Evolutionary conservation across 805 yeast genomes (phyloP), one percentile per base, ranked within the genome.

Genomic region (Wickerhamiella nectarea): DNA sequence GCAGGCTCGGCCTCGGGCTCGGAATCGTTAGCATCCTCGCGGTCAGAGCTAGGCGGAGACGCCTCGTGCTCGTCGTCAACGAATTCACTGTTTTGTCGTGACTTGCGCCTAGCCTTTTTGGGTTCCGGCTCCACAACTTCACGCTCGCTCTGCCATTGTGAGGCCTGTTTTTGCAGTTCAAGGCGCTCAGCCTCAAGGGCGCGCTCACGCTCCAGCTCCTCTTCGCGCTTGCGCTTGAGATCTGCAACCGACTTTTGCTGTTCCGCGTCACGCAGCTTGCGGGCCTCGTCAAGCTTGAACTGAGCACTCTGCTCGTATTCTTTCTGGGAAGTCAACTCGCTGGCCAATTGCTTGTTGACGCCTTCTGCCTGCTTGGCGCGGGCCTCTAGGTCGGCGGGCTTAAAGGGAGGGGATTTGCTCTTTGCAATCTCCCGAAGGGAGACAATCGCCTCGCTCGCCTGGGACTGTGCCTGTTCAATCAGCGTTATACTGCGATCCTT

Each of bases 331-430:
- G 71, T 75, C 41, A 80, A 64, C 22, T 78, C 74, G 47, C 78
- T 73, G 51, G 72, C 80, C 50, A 91, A 69, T 57, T 86, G 80
- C 40, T 76, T 70, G 15, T n/a, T n/a, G 15, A 28, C 6, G 15
- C n/a, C n/a, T 57, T 94, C 95, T 11, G 12, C 19, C 71, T 85
- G 72, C 51, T 74, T 73, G n/a, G 91, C 89, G 63, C 96, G 77
- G 52, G 86, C 79, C 54, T 77, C 79, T 52, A 91, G 67, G 50
- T 87, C 95, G 15, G 75, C 75, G 21, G 80, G 69, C 2, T 93
- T 80, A 58, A 75, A 83, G 26, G 95, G 94, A 9, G 93, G 78
- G 51, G 72, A 70, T 38, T 64, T 62, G 18, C 68, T 73, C 15
- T 72, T 74, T 3, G 87, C 69, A 46, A 81, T 65, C 46, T 71